phyloP scores from a whole-genome alignment of 345 rosid genomes.

The Ceriops decandra region DNA sequence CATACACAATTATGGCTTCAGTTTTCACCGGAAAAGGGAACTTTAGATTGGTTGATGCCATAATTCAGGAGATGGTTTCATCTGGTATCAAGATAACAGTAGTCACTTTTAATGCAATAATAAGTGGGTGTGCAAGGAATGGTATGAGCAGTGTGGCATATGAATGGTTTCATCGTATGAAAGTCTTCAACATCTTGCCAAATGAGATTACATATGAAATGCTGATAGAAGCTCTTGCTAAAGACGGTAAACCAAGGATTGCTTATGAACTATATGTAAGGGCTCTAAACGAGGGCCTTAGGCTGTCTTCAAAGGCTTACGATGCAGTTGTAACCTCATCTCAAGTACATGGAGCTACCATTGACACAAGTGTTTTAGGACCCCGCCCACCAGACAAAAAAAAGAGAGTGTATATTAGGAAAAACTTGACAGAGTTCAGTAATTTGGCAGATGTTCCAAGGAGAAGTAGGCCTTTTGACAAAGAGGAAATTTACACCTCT shows the following conservation, averaged over 20 bases:
- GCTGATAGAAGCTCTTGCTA: slow-evolving; percentile 73
- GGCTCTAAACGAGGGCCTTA: slow-evolving; percentile 55
- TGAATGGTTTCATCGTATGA: slow-evolving; percentile 90
- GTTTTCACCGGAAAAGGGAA: slow-evolving; percentile 62
- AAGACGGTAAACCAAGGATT: slow-evolving; percentile 75
- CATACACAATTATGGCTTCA: slow-evolving; percentile 84
- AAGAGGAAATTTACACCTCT: slow-evolving; percentile 33
- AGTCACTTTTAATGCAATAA: slow-evolving; percentile 84
- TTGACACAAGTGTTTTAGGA: slow-evolving; percentile 60
- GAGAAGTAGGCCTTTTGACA: slow-evolving; percentile 36
- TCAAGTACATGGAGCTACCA: slow-evolving; percentile 48
- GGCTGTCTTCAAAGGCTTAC: slow-evolving; percentile 56
- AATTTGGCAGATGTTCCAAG: slow-evolving; percentile 36
- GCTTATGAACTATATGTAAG: slow-evolving; percentile 63
- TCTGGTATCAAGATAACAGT: slow-evolving; percentile 67
- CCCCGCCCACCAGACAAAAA: slow-evolving; percentile 52
- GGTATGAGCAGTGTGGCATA: slow-evolving; percentile 65
- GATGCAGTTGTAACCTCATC: slow-evolving; percentile 58
- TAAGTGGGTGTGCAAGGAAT: slow-evolving; percentile 60
- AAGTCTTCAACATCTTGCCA: slow-evolving; percentile 50
- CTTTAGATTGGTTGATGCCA: slow-evolving; percentile 56
- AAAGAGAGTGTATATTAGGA: slow-evolving; percentile 35
- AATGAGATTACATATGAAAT: slow-evolving; percentile 70
- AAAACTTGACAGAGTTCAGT: slow-evolving; percentile 27
- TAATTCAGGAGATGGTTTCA: slow-evolving; percentile 61